These are phyloP conservation scores for Gypsophila paniculata DNA, from an alignment of 179 eudicot genomes.

Conservation along the genomic window DNA sequence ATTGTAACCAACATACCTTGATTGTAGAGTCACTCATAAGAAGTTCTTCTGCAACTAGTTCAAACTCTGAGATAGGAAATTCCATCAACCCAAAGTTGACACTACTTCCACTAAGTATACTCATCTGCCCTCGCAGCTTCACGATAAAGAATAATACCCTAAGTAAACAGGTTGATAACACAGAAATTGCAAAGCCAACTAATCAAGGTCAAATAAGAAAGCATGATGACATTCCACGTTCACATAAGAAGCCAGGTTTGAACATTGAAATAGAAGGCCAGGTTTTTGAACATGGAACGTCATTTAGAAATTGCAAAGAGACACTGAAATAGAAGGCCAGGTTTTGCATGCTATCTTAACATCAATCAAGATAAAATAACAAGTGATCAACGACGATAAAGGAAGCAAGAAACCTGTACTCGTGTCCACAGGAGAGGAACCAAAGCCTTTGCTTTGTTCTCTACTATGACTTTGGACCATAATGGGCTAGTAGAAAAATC, in stretches of 20 bases:
- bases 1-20: constrained; percentile 41
- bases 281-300: neutral
- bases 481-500: constrained; percentile 72
- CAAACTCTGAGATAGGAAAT: constrained; percentile 75
- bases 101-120: constrained; percentile 57
- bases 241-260: neutral
- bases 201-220: neutral
- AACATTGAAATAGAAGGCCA: neutral
- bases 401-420: constrained; percentile 60
- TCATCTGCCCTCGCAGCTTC: constrained; percentile 86
- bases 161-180: neutral
- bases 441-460: constrained; percentile 80
- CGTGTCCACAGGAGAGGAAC: constrained; percentile 89
- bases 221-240: neutral
- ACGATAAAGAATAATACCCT: constrained; percentile 21
- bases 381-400: neutral
- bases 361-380: neutral
- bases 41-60: constrained; percentile 88
- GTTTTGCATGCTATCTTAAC: neutral
- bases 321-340: neutral
- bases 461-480: constrained; percentile 81
- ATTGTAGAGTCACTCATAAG: constrained; percentile 76
- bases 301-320: neutral
- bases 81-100: constrained; percentile 70
- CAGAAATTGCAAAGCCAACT: neutral